These are phyloP conservation scores for Aspergillus calidoustus DNA, from an alignment of 2,329 filamentous ascomycete species.

Conservation along the genomic window DNA sequence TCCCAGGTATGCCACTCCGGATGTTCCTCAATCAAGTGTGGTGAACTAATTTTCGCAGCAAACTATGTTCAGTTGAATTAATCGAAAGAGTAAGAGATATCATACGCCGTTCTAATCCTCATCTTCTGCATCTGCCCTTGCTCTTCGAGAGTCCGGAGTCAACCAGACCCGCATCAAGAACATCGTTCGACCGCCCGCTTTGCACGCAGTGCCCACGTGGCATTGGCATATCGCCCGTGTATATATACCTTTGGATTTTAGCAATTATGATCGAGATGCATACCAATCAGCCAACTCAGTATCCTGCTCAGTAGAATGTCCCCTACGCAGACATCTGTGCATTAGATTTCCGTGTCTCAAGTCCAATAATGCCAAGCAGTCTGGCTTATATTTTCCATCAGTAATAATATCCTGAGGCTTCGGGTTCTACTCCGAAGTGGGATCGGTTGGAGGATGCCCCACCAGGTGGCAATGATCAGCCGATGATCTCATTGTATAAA, in stretches of 20 bases:
- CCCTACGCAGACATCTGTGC: not conserved
- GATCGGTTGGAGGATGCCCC: not conserved
- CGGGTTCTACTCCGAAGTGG: not conserved
- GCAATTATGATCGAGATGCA: not conserved
- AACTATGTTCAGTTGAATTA: conserved; percentile 46
- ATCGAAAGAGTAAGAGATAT: conserved; percentile 6
- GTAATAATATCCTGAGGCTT: not conserved
- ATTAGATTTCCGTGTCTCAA: not conserved
- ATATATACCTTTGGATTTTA: conserved; percentile 15
- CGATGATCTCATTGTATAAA: conserved; percentile 12
- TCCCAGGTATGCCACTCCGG: conserved; percentile 72
- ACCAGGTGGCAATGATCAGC: not conserved
- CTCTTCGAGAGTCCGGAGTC: conserved; percentile 13
- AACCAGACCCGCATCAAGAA: conserved; percentile 10
- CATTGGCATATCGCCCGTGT: conserved; percentile 8
- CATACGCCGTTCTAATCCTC: conserved; percentile 18
- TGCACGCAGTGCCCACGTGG: conserved; percentile 7
- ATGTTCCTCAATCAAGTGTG: not conserved
- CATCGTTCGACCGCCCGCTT: conserved; percentile 2
- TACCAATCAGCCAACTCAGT: not conserved
- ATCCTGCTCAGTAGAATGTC: not conserved
- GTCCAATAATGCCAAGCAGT: not conserved
- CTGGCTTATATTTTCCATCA: not conserved
- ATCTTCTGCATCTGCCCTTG: conserved; percentile 12
- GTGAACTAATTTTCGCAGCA: conserved; percentile 31